Percentiles rank a stretch among this genome's conserved stretches.
phyloP scores from a whole-genome alignment of 257 asterid genomes.

The Nicotiana knightiana region DNA sequence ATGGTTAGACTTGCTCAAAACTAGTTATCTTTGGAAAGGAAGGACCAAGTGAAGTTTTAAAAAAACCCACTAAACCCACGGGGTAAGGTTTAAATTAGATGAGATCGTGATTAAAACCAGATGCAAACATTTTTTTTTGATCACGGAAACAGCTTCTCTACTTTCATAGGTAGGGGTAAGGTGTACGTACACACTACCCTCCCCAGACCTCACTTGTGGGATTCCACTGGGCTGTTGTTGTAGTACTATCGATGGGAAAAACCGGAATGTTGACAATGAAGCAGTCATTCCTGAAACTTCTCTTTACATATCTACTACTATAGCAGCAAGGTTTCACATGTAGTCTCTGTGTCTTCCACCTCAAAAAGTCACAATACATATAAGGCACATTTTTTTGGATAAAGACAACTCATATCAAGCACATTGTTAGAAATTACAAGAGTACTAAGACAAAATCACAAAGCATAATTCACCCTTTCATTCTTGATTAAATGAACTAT shows the following conservation, averaged over 20 bases:
- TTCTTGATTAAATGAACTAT: neutral
- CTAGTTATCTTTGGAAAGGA: neutral
- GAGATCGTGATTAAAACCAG: neutral
- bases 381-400: neutral
- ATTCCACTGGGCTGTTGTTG: too few species aligned
- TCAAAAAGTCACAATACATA: neutral
- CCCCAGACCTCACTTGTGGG: too few species aligned
- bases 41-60: neutral
- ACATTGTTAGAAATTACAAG: neutral
- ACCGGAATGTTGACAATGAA: neutral
- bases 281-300: neutral
- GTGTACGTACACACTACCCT: too few species aligned
- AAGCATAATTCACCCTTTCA: neutral
- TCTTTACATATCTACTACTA: neutral
- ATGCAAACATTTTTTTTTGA: too few species aligned
- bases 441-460: neutral
- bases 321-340: neutral
- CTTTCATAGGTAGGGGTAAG: too few species aligned
- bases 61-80: neutral
- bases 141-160: too few species aligned
- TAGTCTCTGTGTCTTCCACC: neutral
- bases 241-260: neutral
- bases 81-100: neutral
- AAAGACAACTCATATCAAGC: neutral
- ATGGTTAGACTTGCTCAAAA: neutral